Percentiles rank a stretch among this genome's conserved stretches.
Conservation (phyloP, 2,329 filamentous ascomycete species). For the Lachnellula cervina region DNA sequence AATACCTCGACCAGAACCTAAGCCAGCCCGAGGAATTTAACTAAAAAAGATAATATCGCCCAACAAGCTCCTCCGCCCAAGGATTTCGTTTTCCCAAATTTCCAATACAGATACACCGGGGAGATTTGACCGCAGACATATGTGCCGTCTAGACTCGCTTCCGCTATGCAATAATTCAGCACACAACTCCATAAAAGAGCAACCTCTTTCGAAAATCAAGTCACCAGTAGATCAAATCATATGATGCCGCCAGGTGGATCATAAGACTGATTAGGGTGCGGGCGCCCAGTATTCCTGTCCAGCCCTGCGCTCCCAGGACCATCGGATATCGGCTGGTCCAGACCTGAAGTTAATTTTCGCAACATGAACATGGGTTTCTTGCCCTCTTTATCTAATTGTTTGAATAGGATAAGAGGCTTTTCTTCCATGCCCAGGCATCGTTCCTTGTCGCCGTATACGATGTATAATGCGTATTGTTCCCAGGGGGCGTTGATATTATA, state of each 20-base stretch:
- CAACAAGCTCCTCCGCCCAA: slow-evolving; percentile 3
- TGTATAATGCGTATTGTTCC: slow-evolving; percentile 96
- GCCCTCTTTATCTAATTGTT: slow-evolving; percentile 93
- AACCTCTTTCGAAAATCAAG: slow-evolving; percentile 4
- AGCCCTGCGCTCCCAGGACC: slow-evolving; percentile 32
- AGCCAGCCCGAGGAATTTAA: not conserved
- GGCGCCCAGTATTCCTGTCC: slow-evolving; percentile 16
- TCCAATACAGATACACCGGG: slow-evolving; percentile 2
- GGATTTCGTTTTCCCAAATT: slow-evolving; percentile 1
- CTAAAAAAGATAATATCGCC: not conserved
- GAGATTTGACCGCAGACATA: slow-evolving; percentile 3
- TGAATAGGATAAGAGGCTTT: slow-evolving; percentile 92
- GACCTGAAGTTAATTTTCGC: slow-evolving; percentile 38
- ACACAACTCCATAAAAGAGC: slow-evolving; percentile 8
- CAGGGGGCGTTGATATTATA: slow-evolving; percentile 98
- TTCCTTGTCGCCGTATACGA: slow-evolving; percentile 98
- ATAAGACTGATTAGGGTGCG: slow-evolving; percentile 14
- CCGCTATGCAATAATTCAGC: slow-evolving; percentile 18
- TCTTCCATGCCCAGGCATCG: slow-evolving; percentile 87
- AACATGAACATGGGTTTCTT: slow-evolving; percentile 99
- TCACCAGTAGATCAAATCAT: slow-evolving; percentile 11
- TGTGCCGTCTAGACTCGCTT: slow-evolving; percentile 10
- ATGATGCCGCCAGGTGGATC: slow-evolving; percentile 33
- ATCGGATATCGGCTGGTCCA: slow-evolving; percentile 41
- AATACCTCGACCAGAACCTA: not conserved